phyloP scores from a whole-genome alignment of 2,329 filamentous ascomycete species.

The Sporothrix dimorphospora region DNA sequence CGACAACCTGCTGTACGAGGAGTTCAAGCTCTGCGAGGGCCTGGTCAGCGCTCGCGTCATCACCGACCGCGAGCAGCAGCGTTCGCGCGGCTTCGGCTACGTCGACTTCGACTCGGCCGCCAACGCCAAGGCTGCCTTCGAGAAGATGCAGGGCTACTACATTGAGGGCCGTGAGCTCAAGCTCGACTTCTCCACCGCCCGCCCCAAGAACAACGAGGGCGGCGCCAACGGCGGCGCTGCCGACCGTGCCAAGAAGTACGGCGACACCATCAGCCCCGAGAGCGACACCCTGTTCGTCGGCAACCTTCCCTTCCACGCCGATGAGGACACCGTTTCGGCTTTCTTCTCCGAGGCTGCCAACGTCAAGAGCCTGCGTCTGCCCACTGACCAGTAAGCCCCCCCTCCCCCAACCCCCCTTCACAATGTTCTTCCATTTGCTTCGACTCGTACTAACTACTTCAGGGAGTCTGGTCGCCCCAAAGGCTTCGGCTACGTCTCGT shows the following conservation, averaged over 20 bases:
- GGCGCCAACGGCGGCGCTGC: constrained; percentile 49
- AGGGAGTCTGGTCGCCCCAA: constrained; percentile 82
- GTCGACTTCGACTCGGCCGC: constrained; percentile 77
- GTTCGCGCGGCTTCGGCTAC: constrained; percentile 92
- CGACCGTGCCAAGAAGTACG: constrained; percentile 70
- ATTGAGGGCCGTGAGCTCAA: constrained; percentile 45
- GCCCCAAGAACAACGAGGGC: constrained; percentile 35
- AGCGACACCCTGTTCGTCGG: constrained; percentile 89
- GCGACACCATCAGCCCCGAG: constrained; percentile 77
- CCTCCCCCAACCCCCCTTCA: too few relatives aligned
- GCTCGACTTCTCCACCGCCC: constrained; percentile 45
- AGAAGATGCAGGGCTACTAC: constrained; percentile 44
- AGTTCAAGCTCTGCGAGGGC: constrained; percentile 80
- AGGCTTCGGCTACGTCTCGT: constrained; percentile 91
- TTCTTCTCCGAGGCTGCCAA: constrained; percentile 73
- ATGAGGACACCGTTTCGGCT: constrained; percentile 73
- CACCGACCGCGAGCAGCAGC: constrained; percentile 77
- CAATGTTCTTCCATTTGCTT: too few relatives aligned
- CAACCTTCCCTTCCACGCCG: constrained; percentile 83
- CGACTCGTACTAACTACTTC: constrained; percentile 23
- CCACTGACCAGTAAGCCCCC: constrained; percentile 71
- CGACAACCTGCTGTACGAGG: constrained; percentile 76
- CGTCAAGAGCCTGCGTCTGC: constrained; percentile 80
- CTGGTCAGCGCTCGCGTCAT: constrained; percentile 76
- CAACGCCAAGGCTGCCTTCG: constrained; percentile 45